Conservation (phyloP, 345 rosid species). For the Eucalyptus decipiens region DNA sequence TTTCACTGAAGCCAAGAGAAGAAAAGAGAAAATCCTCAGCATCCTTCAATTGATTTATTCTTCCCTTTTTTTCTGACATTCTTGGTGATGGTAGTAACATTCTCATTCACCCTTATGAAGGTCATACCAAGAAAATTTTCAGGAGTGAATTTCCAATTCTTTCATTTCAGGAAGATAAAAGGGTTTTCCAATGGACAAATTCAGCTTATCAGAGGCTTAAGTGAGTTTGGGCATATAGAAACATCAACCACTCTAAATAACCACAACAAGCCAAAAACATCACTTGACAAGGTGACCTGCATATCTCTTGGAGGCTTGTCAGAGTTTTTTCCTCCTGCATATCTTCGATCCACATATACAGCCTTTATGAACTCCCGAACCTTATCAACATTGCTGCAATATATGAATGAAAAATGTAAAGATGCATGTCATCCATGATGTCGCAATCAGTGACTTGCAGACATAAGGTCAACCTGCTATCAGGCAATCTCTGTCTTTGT, state of each 20-base stretch:
- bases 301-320: constrained; percentile 69
- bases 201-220: not conserved
- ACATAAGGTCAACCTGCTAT: constrained; percentile 50
- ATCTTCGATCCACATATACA: constrained; percentile 72
- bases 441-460: not conserved
- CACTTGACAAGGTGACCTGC: constrained; percentile 32
- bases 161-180: not conserved
- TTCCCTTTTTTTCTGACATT: not conserved
- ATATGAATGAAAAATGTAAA: not conserved
- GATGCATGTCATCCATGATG: not conserved
- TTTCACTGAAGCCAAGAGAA: not conserved
- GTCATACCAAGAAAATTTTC: not conserved
- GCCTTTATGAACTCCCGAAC: constrained; percentile 82
- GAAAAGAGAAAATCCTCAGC: not conserved
- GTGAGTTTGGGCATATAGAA: not conserved
- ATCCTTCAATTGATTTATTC: not conserved
- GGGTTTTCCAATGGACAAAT: not conserved
- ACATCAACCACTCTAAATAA: not conserved
- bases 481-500: constrained; percentile 81
- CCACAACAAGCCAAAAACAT: not conserved
- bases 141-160: not conserved
- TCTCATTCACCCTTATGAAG: not conserved
- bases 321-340: constrained; percentile 51
- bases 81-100: not conserved
- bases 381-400: constrained; percentile 56